A percentile compares a stretch with the other conserved stretches of the same genome.
These are phyloP conservation scores for Candida peoriensis DNA, from an alignment of 805 yeast genomes.

Conservation along the genomic window DNA sequence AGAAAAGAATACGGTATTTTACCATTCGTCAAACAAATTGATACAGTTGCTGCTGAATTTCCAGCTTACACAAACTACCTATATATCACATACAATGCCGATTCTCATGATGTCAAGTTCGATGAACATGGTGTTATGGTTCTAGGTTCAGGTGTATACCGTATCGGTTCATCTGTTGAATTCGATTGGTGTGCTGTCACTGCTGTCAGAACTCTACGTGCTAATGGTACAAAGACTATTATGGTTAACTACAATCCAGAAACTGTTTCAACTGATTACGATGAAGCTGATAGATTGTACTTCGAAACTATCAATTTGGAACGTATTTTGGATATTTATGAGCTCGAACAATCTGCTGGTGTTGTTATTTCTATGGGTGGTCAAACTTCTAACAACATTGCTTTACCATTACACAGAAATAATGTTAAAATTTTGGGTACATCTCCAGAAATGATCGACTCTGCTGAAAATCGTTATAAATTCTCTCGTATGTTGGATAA, in stretches of 20 bases:
- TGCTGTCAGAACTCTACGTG: constrained; percentile 89
- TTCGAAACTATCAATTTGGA: constrained; percentile 94
- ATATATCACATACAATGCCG: constrained; percentile 93
- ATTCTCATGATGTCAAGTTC: constrained; percentile 78
- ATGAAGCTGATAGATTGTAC: constrained; percentile 94
- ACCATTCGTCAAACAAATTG: constrained; percentile 95
- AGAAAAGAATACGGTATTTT: constrained; percentile 82
- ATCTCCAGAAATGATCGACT: constrained; percentile 96
- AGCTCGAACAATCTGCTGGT: constrained; percentile 84
- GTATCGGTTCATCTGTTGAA: constrained; percentile 98
- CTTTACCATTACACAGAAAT: constrained; percentile 86
- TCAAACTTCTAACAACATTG: constrained; percentile 96
- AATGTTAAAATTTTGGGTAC: constrained; percentile 95
- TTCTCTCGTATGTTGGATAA: constrained; percentile 95
- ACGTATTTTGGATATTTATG: constrained; percentile 91
- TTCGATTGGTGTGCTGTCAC: constrained; percentile 99
- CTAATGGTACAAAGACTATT: constrained; percentile 80
- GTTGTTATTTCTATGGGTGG: constrained; percentile 98
- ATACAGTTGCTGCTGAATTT: constrained; percentile 98
- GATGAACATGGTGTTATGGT: constrained; percentile 94
- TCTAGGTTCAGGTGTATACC: constrained; percentile 95
- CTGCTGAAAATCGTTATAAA: constrained; percentile 97
- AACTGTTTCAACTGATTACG: constrained; percentile 98
- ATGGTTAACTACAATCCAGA: constrained; percentile 99
- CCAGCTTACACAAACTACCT: constrained; percentile 94